Conservation (phyloP, 345 rosid genomes). For the Brassica incana region DNA sequence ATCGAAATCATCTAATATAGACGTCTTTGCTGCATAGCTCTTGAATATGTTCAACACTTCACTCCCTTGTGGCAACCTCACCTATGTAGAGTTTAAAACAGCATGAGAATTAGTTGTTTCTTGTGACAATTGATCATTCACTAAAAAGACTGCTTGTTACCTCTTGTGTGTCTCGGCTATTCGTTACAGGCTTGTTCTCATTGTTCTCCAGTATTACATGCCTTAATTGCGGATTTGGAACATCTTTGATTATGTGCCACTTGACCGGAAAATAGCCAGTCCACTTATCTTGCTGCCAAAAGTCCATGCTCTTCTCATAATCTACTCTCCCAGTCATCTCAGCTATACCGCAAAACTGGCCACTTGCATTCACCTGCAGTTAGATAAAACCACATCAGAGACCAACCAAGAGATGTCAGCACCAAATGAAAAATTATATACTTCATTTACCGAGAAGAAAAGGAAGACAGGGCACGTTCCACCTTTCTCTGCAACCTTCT, state of each 20-base stretch:
- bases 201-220: slow-evolving; percentile 67
- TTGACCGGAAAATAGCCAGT: slow-evolving; percentile 63
- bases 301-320: slow-evolving; percentile 60
- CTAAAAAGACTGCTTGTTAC: slow-evolving; percentile 25
- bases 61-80: slow-evolving; percentile 54
- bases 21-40: slow-evolving; percentile 49
- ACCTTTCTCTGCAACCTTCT: slow-evolving; percentile 41
- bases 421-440: too few species aligned
- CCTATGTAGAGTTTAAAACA: slow-evolving; percentile 35
- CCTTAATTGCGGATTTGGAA: slow-evolving; percentile 56
- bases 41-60: slow-evolving; percentile 68
- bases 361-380: slow-evolving; percentile 70
- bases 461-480: slow-evolving; percentile 59
- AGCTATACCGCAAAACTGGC: slow-evolving; percentile 72
- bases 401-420: not conserved
- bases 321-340: slow-evolving; percentile 68
- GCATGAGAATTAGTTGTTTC: not conserved
- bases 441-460: slow-evolving; percentile 57
- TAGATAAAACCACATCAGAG: not conserved
- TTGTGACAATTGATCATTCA: not conserved
- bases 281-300: slow-evolving; percentile 86
- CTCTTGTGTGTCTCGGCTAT: slow-evolving; percentile 82
- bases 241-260: slow-evolving; percentile 72
- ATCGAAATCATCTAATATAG: slow-evolving; percentile 63
- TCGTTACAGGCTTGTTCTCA: slow-evolving; percentile 71